Evolutionary conservation across 805 yeast genomes (phyloP).

Genomic region (Starmerella asiatica): DNA sequence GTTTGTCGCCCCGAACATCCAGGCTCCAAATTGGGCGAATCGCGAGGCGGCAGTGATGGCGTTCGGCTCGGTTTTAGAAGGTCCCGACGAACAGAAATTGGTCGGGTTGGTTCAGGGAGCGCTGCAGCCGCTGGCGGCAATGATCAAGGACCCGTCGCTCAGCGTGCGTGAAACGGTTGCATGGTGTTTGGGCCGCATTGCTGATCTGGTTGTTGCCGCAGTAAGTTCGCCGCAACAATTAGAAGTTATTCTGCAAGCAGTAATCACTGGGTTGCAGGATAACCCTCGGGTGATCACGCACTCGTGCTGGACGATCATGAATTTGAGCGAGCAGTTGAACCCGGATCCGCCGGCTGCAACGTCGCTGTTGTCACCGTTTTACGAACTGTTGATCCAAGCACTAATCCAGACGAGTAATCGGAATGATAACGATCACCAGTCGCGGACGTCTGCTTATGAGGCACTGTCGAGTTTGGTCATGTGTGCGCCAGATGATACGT

Average conservation of each 20-base stretch:
- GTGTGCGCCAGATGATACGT: conserved; percentile 56
- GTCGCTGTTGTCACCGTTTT: conserved; percentile 62
- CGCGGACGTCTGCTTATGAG: conserved; percentile 94
- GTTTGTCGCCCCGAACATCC: conserved; percentile 68
- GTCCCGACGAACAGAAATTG: conserved; percentile 68
- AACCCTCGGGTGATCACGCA: conserved; percentile 91
- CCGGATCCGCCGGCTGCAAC: conserved; percentile 33
- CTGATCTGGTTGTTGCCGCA: conserved; percentile 63
- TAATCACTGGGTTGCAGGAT: conserved; percentile 69
- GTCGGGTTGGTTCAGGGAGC: conserved; percentile 66
- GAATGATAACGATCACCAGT: conserved; percentile 68
- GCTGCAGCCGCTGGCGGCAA: conserved; percentile 55
- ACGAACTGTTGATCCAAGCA: conserved; percentile 52
- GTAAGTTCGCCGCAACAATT: conserved; percentile 53
- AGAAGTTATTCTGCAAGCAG: conserved; percentile 58
- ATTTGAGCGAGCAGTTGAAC: conserved; percentile 66
- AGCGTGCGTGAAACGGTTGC: conserved; percentile 96
- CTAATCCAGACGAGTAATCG: conserved; percentile 57
- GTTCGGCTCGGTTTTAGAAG: conserved; percentile 90
- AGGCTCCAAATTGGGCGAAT: conserved; percentile 55
- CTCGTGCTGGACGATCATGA: conserved; percentile 95
- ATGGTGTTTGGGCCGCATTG: conserved; percentile 95
- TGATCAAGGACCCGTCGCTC: conserved; percentile 60
- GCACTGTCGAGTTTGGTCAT: conserved; percentile 73
- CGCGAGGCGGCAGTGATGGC: conserved; percentile 99